These are phyloP conservation scores for Phaeosphaeriaceae sp. DNA, from an alignment of 2,329 filamentous ascomycete genomes.

Conservation along the genomic window DNA sequence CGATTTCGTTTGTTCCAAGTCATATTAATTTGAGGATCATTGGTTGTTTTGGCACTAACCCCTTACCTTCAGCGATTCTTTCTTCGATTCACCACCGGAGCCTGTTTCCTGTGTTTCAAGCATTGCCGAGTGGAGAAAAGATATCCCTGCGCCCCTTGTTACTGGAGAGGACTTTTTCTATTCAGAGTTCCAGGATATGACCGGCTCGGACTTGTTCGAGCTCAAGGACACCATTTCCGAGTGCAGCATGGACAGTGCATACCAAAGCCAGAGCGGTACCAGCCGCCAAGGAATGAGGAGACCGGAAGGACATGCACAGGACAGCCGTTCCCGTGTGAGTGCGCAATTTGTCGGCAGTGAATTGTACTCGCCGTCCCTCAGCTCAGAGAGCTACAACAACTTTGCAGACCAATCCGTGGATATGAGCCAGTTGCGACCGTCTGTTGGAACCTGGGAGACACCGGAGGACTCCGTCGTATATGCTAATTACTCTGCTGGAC, in stretches of 20 bases:
- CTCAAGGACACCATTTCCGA: constrained; percentile 48
- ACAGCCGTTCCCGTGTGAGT: constrained; percentile 36
- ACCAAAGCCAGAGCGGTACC: constrained; percentile 49
- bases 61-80: constrained; percentile 46
- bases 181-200: constrained; percentile 45
- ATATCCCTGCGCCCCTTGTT: constrained; percentile 44
- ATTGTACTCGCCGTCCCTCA: constrained; percentile 47
- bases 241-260: constrained; percentile 53
- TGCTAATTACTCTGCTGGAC: constrained; percentile 48
- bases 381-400: constrained; percentile 42
- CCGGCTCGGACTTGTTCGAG: constrained; percentile 42
- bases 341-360: constrained; percentile 40
- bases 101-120: constrained; percentile 45
- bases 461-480: constrained; percentile 41
- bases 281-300: constrained; percentile 39
- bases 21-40: constrained; percentile 21
- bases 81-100: constrained; percentile 45
- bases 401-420: constrained; percentile 42
- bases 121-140: constrained; percentile 52
- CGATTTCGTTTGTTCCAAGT: constrained; percentile 39
- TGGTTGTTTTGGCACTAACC: constrained; percentile 45
- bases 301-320: constrained; percentile 39
- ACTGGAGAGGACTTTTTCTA: constrained; percentile 45
- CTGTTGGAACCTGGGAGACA: constrained; percentile 39
- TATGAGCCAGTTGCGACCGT: constrained; percentile 43